Evolutionary conservation across 192 early-diverging fungal species (phyloP).

Genomic region (Dissophora ornata): DNA sequence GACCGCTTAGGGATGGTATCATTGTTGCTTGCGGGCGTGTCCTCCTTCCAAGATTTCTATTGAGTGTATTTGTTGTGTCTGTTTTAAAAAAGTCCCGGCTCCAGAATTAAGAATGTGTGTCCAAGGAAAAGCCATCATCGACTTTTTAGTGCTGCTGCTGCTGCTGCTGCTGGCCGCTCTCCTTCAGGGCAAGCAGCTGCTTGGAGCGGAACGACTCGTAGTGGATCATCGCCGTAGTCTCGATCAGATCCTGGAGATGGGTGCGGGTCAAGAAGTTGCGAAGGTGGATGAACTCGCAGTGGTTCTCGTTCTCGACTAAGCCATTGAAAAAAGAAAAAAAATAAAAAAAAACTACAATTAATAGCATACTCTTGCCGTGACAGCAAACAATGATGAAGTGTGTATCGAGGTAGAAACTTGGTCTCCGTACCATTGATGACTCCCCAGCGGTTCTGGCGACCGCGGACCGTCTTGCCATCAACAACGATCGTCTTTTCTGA

Average conservation of each 20-base stretch:
- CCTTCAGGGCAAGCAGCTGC: slow-evolving; percentile 69
- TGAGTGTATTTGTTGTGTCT: neutral
- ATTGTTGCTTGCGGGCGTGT: too few relatives aligned
- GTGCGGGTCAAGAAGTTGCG: slow-evolving; percentile 94
- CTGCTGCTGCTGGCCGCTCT: slow-evolving; percentile 58
- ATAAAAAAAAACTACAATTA: neutral
- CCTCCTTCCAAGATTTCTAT: neutral
- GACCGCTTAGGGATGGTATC: too few relatives aligned
- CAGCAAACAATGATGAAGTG: too few relatives aligned
- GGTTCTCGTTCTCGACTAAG: slow-evolving; percentile 91
- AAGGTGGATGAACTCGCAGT: slow-evolving; percentile 95
- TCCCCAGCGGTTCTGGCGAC: slow-evolving; percentile 90
- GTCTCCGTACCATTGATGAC: slow-evolving; percentile 78
- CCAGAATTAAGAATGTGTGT: too few relatives aligned
- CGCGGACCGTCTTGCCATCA: slow-evolving; percentile 89
- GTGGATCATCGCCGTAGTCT: slow-evolving; percentile 92
- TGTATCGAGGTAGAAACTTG: neutral
- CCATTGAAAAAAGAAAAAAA: neutral
- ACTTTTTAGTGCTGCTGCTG: neutral
- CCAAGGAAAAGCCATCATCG: neutral
- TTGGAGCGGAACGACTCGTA: slow-evolving; percentile 96
- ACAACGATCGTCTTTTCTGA: slow-evolving; percentile 88
- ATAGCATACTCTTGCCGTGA: too few relatives aligned
- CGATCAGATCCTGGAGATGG: slow-evolving; percentile 97
- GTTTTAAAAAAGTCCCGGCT: neutral